Evolutionary conservation across 2,329 filamentous ascomycete species (phyloP), one percentile per base, ranked within the genome.

Genomic region (Hypoxylon sp.): DNA sequence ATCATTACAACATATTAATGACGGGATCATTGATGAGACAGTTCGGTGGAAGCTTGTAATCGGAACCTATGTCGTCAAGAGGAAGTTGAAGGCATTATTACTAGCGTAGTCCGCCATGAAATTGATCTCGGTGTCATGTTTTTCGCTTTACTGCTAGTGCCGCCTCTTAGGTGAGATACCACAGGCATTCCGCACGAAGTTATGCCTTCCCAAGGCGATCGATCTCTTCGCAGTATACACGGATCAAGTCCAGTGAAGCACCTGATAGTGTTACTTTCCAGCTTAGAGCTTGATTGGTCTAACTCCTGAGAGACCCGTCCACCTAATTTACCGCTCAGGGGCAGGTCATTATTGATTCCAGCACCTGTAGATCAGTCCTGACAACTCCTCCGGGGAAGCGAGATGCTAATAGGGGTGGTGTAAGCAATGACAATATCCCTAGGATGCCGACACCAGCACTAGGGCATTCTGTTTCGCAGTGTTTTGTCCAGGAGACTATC

Each of bases 321-420:
- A 44, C 24, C 30, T 54, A 50, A 46, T 58, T 53, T 50, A 49
- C 57, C n/a, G n/a, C 22, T 49, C 26, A 24, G 43, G 46, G 37
- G 39, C 43, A 30, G 46, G 26, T 43, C 17, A 48, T 48, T 53
- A 37, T 37, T 10, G 37, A 24, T 13, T 30, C 22, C 30, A 48
- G 24, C 32, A 49, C 2, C 15, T 50, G 34, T 34, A 30, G 26
- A 49, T 15, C 19, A 52, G 15, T 49, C 11, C 41, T 11, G 17
- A 19, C 17, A 13, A 17, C 32, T 13, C 37, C 22, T 7, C 13
- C 13, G 10, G 20, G 52, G 20, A 26, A 48, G 41, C 37, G 3
- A 15, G 15, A 41, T 28, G 34, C 41, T 30, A 17, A 28, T 51
- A 11, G 47, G 30, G 22, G n/a, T 20, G 17, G 26, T 20, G 17